Evolutionary conservation across 495 filamentous ascomycete species (phyloP), one percentile per base, ranked within the genome.

Genomic region (Cairneyella variabilis): DNA sequence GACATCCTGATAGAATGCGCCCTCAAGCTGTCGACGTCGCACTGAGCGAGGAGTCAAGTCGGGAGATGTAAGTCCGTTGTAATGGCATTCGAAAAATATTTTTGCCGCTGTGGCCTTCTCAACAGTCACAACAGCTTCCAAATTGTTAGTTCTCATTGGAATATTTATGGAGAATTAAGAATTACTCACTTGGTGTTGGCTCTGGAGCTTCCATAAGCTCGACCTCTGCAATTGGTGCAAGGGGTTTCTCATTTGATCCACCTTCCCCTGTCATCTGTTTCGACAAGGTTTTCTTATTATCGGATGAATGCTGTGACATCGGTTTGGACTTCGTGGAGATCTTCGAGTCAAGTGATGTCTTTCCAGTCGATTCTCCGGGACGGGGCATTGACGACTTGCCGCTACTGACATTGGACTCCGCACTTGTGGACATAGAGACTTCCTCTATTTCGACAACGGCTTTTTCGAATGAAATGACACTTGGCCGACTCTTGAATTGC

Each of bases 51-150:
- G 69, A 36, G 78, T 80, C 4, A 70, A 54, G 47, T 73, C 60
- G 27, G 69, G 68, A 27, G 71, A 66, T 36, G 85, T 76, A 11
- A 89, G 67, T 7, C 78, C 68, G 60, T 88, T 83, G 72, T 88
- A 96, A 60, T 91, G 77, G 3, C 83, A 89, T 61, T 97, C 92
- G 21, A 97, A 78, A 57, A 81, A 95, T 21, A 95, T 78, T 67
- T 96, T 96, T 27, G 90, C 85, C 8, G 86, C 84, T 0, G 89
- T 79, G 7, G 83, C 79, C 37, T 78, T 78, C 67, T 97, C 92
- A 3, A 89, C 84, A 0, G 90, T 96, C 10, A 79, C 56, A 45
- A 96, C 77, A 9, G 89, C 61, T 64, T 27, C 20, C n/a, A 12
- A 18, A 17, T 55, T 60, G 17, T 40, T 40, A 40, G 37, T 16